Base-by-base conservation (phyloP, 2,329 filamentous ascomycete genomes). In the Neobulgaria alba region DNA sequence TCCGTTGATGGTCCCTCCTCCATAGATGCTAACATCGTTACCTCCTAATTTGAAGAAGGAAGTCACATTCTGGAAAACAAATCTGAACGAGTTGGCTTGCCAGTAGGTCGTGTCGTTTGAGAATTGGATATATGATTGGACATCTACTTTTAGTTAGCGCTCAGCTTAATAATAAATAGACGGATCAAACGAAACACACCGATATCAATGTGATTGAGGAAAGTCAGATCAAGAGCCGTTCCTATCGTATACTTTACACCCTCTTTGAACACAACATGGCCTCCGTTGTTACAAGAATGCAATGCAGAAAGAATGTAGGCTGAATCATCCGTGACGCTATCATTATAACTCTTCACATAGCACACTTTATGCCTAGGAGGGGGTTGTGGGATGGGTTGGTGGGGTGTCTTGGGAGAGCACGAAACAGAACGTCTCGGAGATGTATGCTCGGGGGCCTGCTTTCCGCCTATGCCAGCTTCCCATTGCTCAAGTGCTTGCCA, bases 31-130 rank as follows among this genome's bases (percentile, higher is more conserved):
- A 9, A 85, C 74, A 59, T 75, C 77, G 15, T 70, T 63, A 20
- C 80, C 80, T 30, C 79, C 79, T 29, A 81, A 68, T 55, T 77
- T 71, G 67, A 79, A 83, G 65, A 83, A 82, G 2, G 75, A 75
- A 1, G 75, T 78, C 4, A 73, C 71, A 47, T 82, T 82, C 52
- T 85, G 81, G 61, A 75, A 85, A 4, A 63, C 65, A 18, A 79
- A 77, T 41, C 71, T 70, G 66, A 83, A 84, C 31, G 70, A 67
- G 52, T 82, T 69, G 7, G 67, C 68, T 47, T 79, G 69, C 81
- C 81, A 85, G 60, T 84, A 85, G 49, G 75, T 69, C 2, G 77
- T 79, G 55, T 85, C 76, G 37, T 79, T 71, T 41, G 72, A 74
- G 61, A 85, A 85, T 41, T 72, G 64, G 15, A 83, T 67, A 16